phyloP scores from a whole-genome alignment of 208 protist species.

The Tritrichomonas foetus region DNA sequence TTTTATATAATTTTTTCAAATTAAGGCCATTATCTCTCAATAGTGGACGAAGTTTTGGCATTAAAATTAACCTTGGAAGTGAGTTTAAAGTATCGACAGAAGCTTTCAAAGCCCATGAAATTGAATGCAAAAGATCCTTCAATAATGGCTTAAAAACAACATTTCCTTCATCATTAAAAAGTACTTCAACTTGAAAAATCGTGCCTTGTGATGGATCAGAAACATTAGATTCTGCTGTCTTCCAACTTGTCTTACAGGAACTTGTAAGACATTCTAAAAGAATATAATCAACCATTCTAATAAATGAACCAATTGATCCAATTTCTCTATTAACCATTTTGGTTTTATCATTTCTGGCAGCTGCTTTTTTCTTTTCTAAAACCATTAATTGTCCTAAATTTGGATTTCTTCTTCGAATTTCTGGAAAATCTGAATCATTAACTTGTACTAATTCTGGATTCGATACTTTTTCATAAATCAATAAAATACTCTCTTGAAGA shows the following conservation, averaged over 20 bases:
- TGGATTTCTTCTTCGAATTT: neutral
- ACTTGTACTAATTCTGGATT: conserved; percentile 31
- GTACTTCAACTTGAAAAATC: conserved; percentile 33
- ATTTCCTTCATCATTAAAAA: neutral
- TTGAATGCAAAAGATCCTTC: neutral
- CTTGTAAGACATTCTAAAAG: neutral
- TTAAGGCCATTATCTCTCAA: neutral
- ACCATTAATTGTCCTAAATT: neutral
- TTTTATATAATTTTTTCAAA: neutral
- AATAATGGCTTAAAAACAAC: neutral
- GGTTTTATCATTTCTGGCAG: neutral
- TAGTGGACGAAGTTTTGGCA: neutral
- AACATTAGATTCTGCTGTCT: neutral
- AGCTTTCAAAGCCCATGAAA: neutral
- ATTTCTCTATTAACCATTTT: conserved; percentile 4
- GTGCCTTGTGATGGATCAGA: neutral
- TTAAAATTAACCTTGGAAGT: neutral
- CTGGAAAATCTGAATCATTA: conserved; percentile 4
- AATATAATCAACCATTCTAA: neutral
- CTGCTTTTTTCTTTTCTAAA: neutral
- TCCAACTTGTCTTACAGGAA: neutral
- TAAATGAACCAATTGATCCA: neutral
- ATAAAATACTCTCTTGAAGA: neutral
- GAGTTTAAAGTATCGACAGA: neutral
- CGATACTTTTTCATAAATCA: neutral